phyloP scores from a whole-genome alignment of 169 alveolate species.

The Toxoplasma gondii region DNA sequence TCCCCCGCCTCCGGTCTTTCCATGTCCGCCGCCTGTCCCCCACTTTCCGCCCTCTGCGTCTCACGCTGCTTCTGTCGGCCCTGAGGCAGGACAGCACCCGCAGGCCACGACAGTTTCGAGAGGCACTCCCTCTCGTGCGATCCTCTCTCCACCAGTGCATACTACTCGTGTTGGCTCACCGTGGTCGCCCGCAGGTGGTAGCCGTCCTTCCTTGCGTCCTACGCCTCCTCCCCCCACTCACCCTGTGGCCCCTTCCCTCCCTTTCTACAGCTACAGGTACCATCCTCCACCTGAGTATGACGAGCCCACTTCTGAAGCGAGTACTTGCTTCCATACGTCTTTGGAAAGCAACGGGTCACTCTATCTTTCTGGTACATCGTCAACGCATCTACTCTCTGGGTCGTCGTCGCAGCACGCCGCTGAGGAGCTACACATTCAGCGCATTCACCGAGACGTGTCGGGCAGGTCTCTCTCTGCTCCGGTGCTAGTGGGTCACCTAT shows the following conservation, averaged over 20 bases:
- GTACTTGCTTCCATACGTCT: background rate
- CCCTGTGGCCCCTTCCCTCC: background rate
- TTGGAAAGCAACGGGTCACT: background rate
- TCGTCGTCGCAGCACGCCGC: background rate
- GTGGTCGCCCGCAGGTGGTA: no score
- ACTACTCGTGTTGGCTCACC: no score
- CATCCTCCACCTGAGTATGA: background rate
- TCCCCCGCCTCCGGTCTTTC: background rate
- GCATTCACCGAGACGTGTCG: background rate
- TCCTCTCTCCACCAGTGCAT: no score
- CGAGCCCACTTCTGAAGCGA: background rate
- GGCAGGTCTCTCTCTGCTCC: background rate
- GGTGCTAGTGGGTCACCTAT: background rate
- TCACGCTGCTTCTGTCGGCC: background rate
- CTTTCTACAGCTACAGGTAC: background rate
- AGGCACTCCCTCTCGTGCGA: background rate
- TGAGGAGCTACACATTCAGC: conserved; percentile 4
- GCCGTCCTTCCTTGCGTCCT: no score
- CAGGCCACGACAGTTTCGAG: background rate
- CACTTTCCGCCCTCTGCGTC: background rate
- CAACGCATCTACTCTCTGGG: background rate
- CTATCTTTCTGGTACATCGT: background rate
- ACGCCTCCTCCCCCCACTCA: background rate
- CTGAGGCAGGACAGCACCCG: background rate
- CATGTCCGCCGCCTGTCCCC: background rate